phyloP scores from a whole-genome alignment of 2,329 filamentous ascomycete species.

The Paecilomyces fulvus region DNA sequence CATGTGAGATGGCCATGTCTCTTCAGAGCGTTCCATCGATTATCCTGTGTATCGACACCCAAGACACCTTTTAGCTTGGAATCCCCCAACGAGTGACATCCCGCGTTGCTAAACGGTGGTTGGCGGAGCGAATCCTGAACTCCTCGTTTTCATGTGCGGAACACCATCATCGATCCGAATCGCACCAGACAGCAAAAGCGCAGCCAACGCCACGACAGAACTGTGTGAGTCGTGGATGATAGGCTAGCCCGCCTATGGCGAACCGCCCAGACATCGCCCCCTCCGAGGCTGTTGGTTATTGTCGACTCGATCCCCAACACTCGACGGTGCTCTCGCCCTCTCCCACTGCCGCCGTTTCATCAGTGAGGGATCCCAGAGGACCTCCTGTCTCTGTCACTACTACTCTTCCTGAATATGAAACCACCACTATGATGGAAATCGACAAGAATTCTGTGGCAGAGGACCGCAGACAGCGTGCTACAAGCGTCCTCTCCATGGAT shows the following conservation, averaged over 20 bases:
- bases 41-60: not conserved
- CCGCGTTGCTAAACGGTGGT: not conserved
- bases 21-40: not conserved
- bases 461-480: constrained; percentile 35
- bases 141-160: not conserved
- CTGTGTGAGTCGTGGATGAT: not conserved
- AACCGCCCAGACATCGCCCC: not conserved
- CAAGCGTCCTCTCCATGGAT: constrained; percentile 41
- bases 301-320: constrained; percentile 6
- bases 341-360: not conserved
- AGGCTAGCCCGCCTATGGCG: not conserved
- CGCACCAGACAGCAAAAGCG: not conserved
- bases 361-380: constrained; percentile 2
- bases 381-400: constrained; percentile 1
- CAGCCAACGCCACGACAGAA: not conserved
- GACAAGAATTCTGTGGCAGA: constrained; percentile 26
- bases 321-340: constrained; percentile 1
- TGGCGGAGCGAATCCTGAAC: not conserved
- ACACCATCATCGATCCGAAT: not conserved
- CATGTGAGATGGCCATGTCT: not conserved
- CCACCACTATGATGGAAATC: constrained; percentile 30
- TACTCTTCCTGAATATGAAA: constrained; percentile 16
- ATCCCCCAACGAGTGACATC: not conserved
- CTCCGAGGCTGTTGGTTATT: constrained; percentile 2
- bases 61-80: not conserved